Base-by-base conservation (phyloP, 2,329 filamentous ascomycete genomes). In the Claviceps sp. region DNA sequence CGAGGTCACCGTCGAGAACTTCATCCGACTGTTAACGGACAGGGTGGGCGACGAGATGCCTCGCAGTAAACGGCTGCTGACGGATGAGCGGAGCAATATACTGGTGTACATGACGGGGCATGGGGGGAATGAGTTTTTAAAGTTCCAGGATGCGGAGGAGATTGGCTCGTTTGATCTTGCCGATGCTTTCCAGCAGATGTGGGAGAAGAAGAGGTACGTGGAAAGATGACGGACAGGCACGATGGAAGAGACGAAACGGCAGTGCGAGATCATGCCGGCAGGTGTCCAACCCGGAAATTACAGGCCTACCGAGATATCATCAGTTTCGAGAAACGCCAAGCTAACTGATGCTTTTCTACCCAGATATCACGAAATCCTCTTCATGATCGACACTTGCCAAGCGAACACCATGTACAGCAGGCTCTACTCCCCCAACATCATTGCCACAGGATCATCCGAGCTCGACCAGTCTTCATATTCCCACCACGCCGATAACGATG, bases 371-470 rank as follows among this genome's bases (percentile, higher is more conserved):
- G 93, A 98, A 70, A 83, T 98, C 60, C 80, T 98, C 53, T 98
- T 98, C 75, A 98, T 98, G 93, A 98, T 98, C 70, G 93, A 98
- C 68, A 98, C 93, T 0, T 98, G 93, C 72, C 93, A 98, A 72
- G 93, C 93, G 52, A 98, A 98, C 68, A 98, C 93, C 37, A 96
- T 98, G 89, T 98, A 95, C 72, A 91, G 84, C 65, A 91, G 95
- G 61, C 88, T 98, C 63, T 98, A 98, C 74, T 95, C 89, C 5
- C 91, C 91, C 47, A 97, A 97, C 63, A 96, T 98, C 62, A 89
- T 98, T 62, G 93, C 93, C 0, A 98, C 94, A 0, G 93, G 93
- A n/a, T 95, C 88, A 37, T 94, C 87, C 3, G 89, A 93, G 66
- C 84, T 97, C 55, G 91, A 97, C 65, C 88, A 98, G 68, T 95